phyloP scores from a whole-genome alignment of 495 filamentous ascomycete species.

The Trichoderma erinaceum region DNA sequence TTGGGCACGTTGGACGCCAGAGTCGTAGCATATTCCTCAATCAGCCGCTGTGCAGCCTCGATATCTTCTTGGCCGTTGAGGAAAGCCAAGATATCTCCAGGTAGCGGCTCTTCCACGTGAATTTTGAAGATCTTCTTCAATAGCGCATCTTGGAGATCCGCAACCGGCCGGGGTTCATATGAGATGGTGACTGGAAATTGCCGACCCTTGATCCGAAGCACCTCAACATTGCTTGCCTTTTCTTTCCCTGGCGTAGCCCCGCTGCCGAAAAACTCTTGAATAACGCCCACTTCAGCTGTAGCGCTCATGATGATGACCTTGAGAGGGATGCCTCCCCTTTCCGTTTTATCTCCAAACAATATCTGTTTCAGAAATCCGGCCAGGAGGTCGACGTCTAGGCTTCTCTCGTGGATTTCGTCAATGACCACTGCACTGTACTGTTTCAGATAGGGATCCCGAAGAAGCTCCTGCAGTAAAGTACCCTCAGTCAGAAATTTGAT shows the following conservation, averaged over 20 bases:
- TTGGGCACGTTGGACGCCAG: slow-evolving; percentile 72
- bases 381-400: slow-evolving; percentile 89
- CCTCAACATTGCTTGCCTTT: slow-evolving; percentile 28
- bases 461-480: slow-evolving; percentile 91
- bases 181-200: slow-evolving; percentile 79
- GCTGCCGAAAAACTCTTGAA: slow-evolving; percentile 65
- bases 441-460: slow-evolving; percentile 73
- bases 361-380: slow-evolving; percentile 81
- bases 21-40: slow-evolving; percentile 68
- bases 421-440: slow-evolving; percentile 87
- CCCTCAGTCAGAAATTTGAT: slow-evolving; percentile 97
- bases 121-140: slow-evolving; percentile 84
- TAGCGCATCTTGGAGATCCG: slow-evolving; percentile 76
- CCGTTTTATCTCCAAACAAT: slow-evolving; percentile 50
- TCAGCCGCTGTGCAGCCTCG: slow-evolving; percentile 68
- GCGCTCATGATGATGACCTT: slow-evolving; percentile 97
- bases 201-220: slow-evolving; percentile 76
- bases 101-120: slow-evolving; percentile 78
- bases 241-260: slow-evolving; percentile 13
- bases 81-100: slow-evolving; percentile 91
- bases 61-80: slow-evolving; percentile 92
- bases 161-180: slow-evolving; percentile 69
- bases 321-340: slow-evolving; percentile 62
- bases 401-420: slow-evolving; percentile 96
- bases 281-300: slow-evolving; percentile 76